Percentiles rank a stretch among this genome's conserved stretches.
Conservation (phyloP, 176 grass and related monocot species). For the Tillandsia fasciculata region DNA sequence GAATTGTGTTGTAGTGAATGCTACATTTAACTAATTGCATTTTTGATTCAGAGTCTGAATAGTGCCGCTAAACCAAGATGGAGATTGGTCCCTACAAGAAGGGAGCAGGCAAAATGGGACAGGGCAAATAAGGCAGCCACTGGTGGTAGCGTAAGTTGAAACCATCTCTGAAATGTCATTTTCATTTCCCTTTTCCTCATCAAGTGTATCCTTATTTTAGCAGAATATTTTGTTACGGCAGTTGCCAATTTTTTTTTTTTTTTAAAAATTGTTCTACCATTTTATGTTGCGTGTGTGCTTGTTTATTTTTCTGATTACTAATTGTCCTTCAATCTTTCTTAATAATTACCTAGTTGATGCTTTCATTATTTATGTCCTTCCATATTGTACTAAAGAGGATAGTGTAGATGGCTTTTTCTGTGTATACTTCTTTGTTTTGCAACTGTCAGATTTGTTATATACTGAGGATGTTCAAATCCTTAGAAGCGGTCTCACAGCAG, state of each 20-base stretch:
- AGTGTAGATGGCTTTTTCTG: too few species aligned
- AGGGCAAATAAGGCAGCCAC: constrained; percentile 64
- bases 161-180: background rate
- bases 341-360: background rate
- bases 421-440: too few species aligned
- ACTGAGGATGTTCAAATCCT: too few species aligned
- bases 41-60: constrained; percentile 35
- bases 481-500: too few species aligned
- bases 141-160: constrained; percentile 53
- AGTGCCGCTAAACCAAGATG: constrained; percentile 40
- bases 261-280: background rate
- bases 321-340: background rate
- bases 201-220: background rate
- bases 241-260: background rate
- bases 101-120: constrained; percentile 81
- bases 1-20: background rate
- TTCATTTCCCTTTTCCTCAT: background rate
- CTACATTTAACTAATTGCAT: constrained; percentile 11
- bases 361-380: background rate
- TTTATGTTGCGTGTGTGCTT: background rate
- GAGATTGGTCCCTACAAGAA: constrained; percentile 79
- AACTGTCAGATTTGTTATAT: too few species aligned
- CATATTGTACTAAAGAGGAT: background rate
- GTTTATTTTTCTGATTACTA: background rate
- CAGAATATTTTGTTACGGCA: background rate